Evolutionary conservation across 805 yeast species (phyloP).

Genomic region (Cyberlindnera bimundalis): DNA sequence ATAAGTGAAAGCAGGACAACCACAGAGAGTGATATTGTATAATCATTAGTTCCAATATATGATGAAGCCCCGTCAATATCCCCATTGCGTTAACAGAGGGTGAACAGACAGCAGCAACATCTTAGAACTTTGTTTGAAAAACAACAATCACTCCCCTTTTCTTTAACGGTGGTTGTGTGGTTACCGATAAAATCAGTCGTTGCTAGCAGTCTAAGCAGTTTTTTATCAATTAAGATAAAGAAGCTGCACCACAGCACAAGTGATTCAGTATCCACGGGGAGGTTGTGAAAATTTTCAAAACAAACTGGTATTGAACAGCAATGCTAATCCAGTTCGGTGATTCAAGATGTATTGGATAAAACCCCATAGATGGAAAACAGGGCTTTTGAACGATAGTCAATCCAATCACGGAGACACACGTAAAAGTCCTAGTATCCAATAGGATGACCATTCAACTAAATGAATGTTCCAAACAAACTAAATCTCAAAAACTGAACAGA

Average conservation of each 20-base stretch:
- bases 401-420: slow-evolving; percentile 17
- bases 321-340: slow-evolving; percentile 1
- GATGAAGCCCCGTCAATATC: slow-evolving; percentile 3
- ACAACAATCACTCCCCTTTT: background rate
- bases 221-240: background rate
- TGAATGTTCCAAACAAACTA: background rate
- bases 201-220: slow-evolving; percentile 10
- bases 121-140: no score
- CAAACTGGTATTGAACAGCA: slow-evolving; percentile 55
- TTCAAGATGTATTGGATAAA: no score
- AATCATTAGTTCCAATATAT: no score
- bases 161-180: slow-evolving; percentile 10
- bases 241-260: slow-evolving; percentile 13
- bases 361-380: no score
- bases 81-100: slow-evolving; percentile 5
- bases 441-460: background rate
- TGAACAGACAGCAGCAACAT: slow-evolving; percentile 4
- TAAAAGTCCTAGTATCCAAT: background rate
- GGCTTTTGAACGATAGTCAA: slow-evolving; percentile 3
- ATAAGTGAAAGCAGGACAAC: slow-evolving; percentile 8
- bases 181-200: slow-evolving; percentile 13
- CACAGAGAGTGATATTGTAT: slow-evolving; percentile 2
- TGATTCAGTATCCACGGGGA: slow-evolving; percentile 17
- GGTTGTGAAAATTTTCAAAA: slow-evolving; percentile 19
- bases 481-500: slow-evolving; percentile 1